Percentiles rank a stretch among this genome's conserved stretches.
Conservation (phyloP, 1,139 yeast species). For the Kurtzmaniella quercitrusa region DNA sequence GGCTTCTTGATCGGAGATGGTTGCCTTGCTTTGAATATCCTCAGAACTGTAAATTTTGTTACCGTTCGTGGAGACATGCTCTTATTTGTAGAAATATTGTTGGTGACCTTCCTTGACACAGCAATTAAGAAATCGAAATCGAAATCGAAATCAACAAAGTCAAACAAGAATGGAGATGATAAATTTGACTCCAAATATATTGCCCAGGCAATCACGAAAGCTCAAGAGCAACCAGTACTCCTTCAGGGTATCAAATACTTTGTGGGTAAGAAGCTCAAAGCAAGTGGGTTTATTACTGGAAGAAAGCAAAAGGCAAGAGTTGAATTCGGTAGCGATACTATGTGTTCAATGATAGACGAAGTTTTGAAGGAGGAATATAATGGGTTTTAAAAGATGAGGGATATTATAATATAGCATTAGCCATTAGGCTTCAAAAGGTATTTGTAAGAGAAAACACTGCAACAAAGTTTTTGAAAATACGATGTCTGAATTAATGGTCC, state of each 20-base stretch:
- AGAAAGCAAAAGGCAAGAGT: conserved; percentile 59
- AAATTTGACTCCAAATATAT: conserved; percentile 53
- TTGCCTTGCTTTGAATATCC: conserved; percentile 63
- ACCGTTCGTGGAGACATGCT: conserved; percentile 63
- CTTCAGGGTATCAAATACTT: conserved; percentile 75
- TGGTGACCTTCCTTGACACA: conserved; percentile 63
- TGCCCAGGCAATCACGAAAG: conserved; percentile 51
- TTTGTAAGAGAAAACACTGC: no score
- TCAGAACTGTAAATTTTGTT: conserved; percentile 71
- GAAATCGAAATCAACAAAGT: conserved; percentile 40
- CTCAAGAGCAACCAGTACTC: conserved; percentile 58
- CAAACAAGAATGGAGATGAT: conserved; percentile 28
- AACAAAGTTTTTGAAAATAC: no score
- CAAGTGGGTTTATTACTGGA: conserved; percentile 51
- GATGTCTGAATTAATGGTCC: no score
- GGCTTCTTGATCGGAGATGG: conserved; percentile 75
- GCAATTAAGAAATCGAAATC: conserved; percentile 55
- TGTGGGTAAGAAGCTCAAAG: conserved; percentile 48
- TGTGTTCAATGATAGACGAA: conserved; percentile 54
- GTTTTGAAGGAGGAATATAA: conserved; percentile 18
- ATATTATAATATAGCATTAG: not conserved
- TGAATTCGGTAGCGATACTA: conserved; percentile 64
- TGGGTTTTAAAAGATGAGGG: conserved; percentile 1
- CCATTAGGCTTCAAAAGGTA: no score
- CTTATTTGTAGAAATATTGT: conserved; percentile 67